Evolutionary conservation across 306 rosid species (phyloP).

Genomic region (Lupinus albus): DNA sequence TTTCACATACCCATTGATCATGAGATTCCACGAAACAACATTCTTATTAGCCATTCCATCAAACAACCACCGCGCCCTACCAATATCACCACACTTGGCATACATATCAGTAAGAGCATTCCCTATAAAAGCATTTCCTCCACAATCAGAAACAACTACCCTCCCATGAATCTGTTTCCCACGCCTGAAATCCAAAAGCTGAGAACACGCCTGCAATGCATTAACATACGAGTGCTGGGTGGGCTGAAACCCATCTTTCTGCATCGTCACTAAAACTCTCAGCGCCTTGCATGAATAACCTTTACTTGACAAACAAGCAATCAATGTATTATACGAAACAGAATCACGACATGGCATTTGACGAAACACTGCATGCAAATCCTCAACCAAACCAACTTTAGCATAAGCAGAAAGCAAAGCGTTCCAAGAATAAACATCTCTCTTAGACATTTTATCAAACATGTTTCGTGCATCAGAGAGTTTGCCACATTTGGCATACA

Average conservation of each 20-base stretch:
- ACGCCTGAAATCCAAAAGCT: slow-evolving; percentile 47
- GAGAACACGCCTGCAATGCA: slow-evolving; percentile 64
- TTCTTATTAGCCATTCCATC: slow-evolving; percentile 49
- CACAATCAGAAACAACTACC: slow-evolving; percentile 41
- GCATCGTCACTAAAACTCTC: slow-evolving; percentile 51
- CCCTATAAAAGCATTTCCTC: slow-evolving; percentile 43
- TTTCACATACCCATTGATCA: slow-evolving; percentile 54
- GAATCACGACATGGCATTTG: slow-evolving; percentile 61
- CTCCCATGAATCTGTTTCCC: slow-evolving; percentile 70
- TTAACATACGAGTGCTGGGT: slow-evolving; percentile 60
- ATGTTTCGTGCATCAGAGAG: slow-evolving; percentile 52
- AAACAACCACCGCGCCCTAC: slow-evolving; percentile 52
- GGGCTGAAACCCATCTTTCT: slow-evolving; percentile 53
- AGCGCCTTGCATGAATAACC: slow-evolving; percentile 50
- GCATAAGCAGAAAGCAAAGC: slow-evolving; percentile 63
- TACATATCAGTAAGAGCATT: slow-evolving; percentile 53
- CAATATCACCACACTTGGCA: slow-evolving; percentile 52
- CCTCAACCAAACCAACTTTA: slow-evolving; percentile 41
- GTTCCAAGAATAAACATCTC: slow-evolving; percentile 66
- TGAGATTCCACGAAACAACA: slow-evolving; percentile 59
- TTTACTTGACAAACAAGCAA: slow-evolving; percentile 53
- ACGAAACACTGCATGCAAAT: slow-evolving; percentile 45
- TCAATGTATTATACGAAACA: slow-evolving; percentile 60
- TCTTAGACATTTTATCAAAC: slow-evolving; percentile 58
- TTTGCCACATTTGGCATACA: slow-evolving; percentile 58